phyloP scores from a whole-genome alignment of 1,139 yeast genomes.

The Suhomyces yuchorum region DNA sequence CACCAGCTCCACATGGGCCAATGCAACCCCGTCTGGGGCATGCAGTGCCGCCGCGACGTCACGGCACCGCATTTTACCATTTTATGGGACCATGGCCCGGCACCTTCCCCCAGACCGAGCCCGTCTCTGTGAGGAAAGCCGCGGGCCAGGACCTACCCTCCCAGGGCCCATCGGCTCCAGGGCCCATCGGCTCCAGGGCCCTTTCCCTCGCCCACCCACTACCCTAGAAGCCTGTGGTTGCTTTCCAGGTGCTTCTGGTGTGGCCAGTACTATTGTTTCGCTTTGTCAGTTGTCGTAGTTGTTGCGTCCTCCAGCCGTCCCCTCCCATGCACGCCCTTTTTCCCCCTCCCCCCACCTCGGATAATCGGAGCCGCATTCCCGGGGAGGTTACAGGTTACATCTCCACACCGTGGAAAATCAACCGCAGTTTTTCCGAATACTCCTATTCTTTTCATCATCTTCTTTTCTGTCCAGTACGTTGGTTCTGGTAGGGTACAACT shows the following conservation, averaged over 20 bases:
- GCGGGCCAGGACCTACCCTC: too few relatives aligned
- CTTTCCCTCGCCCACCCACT: too few relatives aligned
- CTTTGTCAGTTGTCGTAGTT: background rate
- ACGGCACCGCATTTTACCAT: background rate
- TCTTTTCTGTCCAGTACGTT: background rate
- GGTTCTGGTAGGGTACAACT: background rate
- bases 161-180: too few relatives aligned
- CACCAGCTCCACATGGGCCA: background rate
- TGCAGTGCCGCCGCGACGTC: slow-evolving; percentile 1
- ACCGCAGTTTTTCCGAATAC: slow-evolving; percentile 8
- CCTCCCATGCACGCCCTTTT: background rate
- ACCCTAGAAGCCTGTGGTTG: too few relatives aligned
- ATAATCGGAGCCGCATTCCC: slow-evolving; percentile 11
- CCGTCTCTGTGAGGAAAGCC: too few relatives aligned
- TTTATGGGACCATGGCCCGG: background rate
- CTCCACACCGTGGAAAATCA: slow-evolving; percentile 3
- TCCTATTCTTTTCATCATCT: background rate
- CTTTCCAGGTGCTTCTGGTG: too few relatives aligned
- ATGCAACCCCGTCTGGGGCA: background rate
- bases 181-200: too few relatives aligned
- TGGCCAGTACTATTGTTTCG: too few relatives aligned
- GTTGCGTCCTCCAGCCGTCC: background rate
- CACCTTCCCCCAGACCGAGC: background rate
- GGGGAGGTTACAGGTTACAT: slow-evolving; percentile 4
- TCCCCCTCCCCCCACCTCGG: slow-evolving; percentile 6